These are phyloP conservation scores for Ganoderma lingzhi DNA, from an alignment of 1,284 basidiomycete species.

Conservation along the genomic window DNA sequence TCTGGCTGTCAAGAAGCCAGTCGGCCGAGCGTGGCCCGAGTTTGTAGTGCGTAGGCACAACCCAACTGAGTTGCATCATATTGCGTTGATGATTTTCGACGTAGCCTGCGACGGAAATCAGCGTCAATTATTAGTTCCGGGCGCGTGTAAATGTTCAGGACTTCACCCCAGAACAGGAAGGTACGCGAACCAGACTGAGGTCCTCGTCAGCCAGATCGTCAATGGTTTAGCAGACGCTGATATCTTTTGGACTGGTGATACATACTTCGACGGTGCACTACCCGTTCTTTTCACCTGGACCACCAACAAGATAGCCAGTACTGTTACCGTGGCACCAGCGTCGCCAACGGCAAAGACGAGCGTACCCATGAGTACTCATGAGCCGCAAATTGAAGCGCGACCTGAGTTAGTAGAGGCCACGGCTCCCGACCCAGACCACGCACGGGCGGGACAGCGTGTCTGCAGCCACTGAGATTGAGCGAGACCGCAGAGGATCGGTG, in stretches of 20 bases:
- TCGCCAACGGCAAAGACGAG: not conserved
- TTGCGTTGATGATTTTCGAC: conserved; percentile 5
- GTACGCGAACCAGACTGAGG: not conserved
- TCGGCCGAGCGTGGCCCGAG: not conserved
- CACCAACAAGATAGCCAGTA: not conserved
- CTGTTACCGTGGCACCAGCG: not conserved
- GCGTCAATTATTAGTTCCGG: not conserved
- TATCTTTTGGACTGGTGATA: not conserved
- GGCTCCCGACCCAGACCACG: not conserved
- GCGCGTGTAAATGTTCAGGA: not conserved
- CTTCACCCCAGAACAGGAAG: not conserved
- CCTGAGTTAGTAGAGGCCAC: not conserved
- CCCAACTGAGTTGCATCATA: not conserved
- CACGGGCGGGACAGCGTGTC: not conserved
- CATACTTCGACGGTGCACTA: not conserved
- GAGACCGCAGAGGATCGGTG: not conserved
- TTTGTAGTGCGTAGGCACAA: not conserved
- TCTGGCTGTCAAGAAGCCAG: not conserved
- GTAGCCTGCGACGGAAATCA: not conserved
- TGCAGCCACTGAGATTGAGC: not conserved
- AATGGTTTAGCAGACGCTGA: not conserved
- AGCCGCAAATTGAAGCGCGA: not conserved
- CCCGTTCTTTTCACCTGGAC: not conserved
- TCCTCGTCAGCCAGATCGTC: not conserved
- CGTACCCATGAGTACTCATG: not conserved